Conservation (phyloP, 1,139 yeast species). For the Saccharomyces hybrid region DNA sequence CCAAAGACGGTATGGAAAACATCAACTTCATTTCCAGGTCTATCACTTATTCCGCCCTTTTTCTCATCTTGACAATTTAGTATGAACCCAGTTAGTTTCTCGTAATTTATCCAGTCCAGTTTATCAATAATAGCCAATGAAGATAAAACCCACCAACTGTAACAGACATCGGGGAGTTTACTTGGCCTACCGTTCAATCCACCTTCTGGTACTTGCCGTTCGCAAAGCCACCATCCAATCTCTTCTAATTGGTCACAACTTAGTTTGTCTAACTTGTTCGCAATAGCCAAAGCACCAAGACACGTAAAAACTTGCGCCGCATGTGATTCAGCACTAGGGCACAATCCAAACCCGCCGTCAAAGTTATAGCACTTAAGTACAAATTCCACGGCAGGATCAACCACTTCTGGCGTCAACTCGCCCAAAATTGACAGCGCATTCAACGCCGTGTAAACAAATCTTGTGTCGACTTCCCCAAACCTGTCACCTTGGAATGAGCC, state of each 20-base stretch:
- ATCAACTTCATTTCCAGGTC: constrained; percentile 87
- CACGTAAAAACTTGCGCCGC: constrained; percentile 91
- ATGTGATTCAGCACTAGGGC: constrained; percentile 94
- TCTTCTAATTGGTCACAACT: constrained; percentile 27
- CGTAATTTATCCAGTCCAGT: constrained; percentile 67
- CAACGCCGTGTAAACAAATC: constrained; percentile 80
- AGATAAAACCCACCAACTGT: constrained; percentile 96
- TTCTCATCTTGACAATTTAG: constrained; percentile 68
- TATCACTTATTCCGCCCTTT: constrained; percentile 85
- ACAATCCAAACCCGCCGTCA: constrained; percentile 93
- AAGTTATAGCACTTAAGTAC: constrained; percentile 71
- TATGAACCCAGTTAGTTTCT: constrained; percentile 56
- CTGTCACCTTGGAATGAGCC: constrained; percentile 88
- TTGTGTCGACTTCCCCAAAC: constrained; percentile 87
- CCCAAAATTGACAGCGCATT: constrained; percentile 67
- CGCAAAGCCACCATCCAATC: constrained; percentile 79
- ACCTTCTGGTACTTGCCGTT: constrained; percentile 83
- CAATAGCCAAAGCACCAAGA: constrained; percentile 69
- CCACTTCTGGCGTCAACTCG: constrained; percentile 50
- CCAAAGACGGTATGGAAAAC: constrained; percentile 92
- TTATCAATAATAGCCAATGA: constrained; percentile 61
- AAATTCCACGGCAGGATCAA: constrained; percentile 59
- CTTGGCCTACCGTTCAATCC: constrained; percentile 97
- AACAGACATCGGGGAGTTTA: constrained; percentile 92
- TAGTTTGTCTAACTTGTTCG: constrained; percentile 47